phyloP scores from a whole-genome alignment of 2,329 filamentous ascomycete species.

The Tolypocladium cylindrosporum region DNA sequence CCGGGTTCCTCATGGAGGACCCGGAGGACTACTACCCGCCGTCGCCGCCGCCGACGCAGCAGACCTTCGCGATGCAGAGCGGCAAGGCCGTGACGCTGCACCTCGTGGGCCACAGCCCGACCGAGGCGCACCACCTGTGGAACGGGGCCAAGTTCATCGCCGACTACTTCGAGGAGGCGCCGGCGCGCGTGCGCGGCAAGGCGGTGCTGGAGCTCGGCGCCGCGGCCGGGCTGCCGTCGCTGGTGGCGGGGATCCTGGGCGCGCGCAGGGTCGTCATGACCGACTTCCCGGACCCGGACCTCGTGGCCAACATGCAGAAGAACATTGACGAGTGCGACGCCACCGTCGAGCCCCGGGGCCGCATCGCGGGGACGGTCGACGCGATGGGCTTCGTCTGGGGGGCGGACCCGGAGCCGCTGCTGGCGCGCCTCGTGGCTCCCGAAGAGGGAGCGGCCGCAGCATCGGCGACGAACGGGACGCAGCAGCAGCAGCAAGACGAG shows the following conservation, averaged over 20 bases:
- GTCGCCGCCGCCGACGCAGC: conserved; percentile 63
- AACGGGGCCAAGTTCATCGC: conserved; percentile 75
- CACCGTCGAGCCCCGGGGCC: conserved; percentile 17
- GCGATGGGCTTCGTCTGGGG: conserved; percentile 82
- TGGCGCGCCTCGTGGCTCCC: conserved; percentile 40
- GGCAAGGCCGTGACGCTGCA: conserved; percentile 59
- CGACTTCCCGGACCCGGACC: conserved; percentile 77
- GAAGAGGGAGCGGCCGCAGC: not conserved
- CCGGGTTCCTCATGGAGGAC: conserved; percentile 61
- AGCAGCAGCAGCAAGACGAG: conserved; percentile 1
- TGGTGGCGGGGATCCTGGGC: conserved; percentile 65
- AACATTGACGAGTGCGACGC: conserved; percentile 56
- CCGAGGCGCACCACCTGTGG: conserved; percentile 89
- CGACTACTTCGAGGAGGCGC: conserved; percentile 63
- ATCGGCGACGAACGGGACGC: not conserved
- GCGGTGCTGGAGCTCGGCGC: conserved; percentile 85
- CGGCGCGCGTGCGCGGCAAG: conserved; percentile 51
- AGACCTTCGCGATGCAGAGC: conserved; percentile 58
- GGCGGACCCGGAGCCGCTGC: conserved; percentile 46
- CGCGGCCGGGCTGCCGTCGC: conserved; percentile 72
- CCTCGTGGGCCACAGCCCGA: conserved; percentile 77
- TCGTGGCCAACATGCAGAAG: conserved; percentile 69
- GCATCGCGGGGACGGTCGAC: conserved; percentile 30
- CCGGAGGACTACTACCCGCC: conserved; percentile 73
- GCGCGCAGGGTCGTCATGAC: conserved; percentile 68